Evolutionary conservation across 2,329 filamentous ascomycete species (phyloP).

Genomic region (Venturia effusa): DNA sequence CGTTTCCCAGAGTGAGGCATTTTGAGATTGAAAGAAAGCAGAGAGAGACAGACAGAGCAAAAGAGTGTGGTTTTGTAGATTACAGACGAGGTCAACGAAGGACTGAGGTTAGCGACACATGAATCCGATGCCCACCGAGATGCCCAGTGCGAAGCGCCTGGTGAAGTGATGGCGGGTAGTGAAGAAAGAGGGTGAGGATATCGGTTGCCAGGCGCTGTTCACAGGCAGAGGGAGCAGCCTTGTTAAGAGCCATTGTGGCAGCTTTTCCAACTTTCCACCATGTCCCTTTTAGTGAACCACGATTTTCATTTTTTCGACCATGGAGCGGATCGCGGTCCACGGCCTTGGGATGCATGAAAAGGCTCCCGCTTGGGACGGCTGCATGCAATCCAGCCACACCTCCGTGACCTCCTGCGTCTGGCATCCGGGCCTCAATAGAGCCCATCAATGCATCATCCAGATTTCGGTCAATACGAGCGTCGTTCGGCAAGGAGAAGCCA

Average conservation of each 20-base stretch:
- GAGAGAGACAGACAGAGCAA: not conserved
- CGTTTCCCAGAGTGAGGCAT: conserved; percentile 1
- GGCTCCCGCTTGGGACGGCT: not conserved
- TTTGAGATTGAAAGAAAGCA: not conserved
- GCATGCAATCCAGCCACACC: not conserved
- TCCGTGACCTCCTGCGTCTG: not conserved
- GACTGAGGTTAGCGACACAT: conserved; percentile 3
- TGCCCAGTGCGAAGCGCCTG: not conserved
- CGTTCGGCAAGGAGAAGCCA: too few relatives aligned
- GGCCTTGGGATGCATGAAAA: not conserved
- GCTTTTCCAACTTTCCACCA: not conserved
- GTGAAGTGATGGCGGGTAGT: not conserved
- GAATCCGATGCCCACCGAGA: not conserved
- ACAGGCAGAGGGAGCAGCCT: not conserved
- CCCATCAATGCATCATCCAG: too few relatives aligned
- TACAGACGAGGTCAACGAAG: not conserved
- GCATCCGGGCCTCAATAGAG: too few relatives aligned
- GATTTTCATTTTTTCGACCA: not conserved
- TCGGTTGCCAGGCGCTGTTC: not conserved
- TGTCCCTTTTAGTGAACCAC: not conserved
- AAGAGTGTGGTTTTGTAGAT: not conserved
- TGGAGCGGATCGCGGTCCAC: not conserved
- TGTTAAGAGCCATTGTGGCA: not conserved
- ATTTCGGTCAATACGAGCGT: too few relatives aligned
- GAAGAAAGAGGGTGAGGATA: not conserved